A percentile compares a stretch with the other conserved stretches of the same genome.
Evolutionary conservation across 1,284 basidiomycete species (phyloP).

Genomic region (Leccinum insolens): DNA sequence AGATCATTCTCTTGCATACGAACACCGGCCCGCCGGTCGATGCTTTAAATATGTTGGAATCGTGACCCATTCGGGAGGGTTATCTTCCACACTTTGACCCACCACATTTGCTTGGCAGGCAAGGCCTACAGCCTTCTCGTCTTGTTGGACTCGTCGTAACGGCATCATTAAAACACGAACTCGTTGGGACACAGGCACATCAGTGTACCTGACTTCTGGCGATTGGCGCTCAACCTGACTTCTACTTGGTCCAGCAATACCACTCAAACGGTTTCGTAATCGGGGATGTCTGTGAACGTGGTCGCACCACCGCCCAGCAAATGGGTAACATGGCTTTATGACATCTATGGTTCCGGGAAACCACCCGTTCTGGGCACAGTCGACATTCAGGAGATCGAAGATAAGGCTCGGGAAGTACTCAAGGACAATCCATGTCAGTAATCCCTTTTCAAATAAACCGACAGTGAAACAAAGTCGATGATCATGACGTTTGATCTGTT

Average conservation of each 20-base stretch:
- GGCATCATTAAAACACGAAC: neutral
- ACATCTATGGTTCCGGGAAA: conserved; percentile 29
- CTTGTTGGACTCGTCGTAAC: neutral
- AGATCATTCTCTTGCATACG: neutral
- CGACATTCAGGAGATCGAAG: conserved; percentile 45
- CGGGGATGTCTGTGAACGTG: conserved; percentile 22
- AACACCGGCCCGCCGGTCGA: neutral
- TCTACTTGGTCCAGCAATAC: neutral
- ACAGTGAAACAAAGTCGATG: neutral
- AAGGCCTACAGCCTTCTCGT: neutral
- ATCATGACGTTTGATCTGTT: too few relatives aligned
- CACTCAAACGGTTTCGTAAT: neutral
- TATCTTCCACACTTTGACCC: neutral
- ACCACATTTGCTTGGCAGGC: neutral
- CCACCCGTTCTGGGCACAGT: conserved; percentile 43
- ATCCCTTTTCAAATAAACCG: neutral
- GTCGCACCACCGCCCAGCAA: conserved; percentile 24
- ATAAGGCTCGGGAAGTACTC: conserved; percentile 45
- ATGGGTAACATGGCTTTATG: conserved; percentile 26
- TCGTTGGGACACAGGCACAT: neutral
- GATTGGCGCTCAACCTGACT: neutral
- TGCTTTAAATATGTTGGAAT: conserved; percentile 8
- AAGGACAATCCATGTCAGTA: conserved; percentile 39
- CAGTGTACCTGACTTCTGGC: neutral
- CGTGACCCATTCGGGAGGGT: neutral